Conservation (phyloP, 192 early-diverging fungal genomes). For the Spizellomyces sp. region DNA sequence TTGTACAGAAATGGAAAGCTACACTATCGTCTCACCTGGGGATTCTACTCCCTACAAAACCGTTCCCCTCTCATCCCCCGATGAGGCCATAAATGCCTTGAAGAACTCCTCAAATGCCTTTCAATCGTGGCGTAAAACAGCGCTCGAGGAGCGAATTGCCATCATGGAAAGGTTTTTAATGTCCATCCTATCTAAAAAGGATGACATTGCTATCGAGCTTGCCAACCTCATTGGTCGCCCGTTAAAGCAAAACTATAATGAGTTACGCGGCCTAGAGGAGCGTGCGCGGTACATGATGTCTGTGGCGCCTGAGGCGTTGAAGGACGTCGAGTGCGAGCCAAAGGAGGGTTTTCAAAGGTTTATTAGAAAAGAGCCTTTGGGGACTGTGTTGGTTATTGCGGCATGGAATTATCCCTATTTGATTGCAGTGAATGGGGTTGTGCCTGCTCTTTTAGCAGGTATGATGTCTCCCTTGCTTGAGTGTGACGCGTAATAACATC, state of each 20-base stretch:
- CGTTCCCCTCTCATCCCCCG: constrained; percentile 13
- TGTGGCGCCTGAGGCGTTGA: constrained; percentile 63
- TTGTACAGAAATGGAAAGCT: not conserved
- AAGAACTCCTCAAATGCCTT: constrained; percentile 47
- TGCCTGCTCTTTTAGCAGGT: constrained; percentile 78
- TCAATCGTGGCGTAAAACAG: constrained; percentile 54
- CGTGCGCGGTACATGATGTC: constrained; percentile 70
- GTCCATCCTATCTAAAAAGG: constrained; percentile 57
- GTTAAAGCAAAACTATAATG: constrained; percentile 61
- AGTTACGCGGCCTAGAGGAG: constrained; percentile 71
- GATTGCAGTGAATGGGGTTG: constrained; percentile 72
- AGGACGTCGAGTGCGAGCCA: constrained; percentile 57
- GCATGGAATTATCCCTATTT: constrained; percentile 89
- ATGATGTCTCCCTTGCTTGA: constrained; percentile 56
- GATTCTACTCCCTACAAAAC: constrained; percentile 19
- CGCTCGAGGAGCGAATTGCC: constrained; percentile 55
- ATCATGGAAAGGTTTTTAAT: constrained; percentile 55
- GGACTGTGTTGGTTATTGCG: constrained; percentile 63
- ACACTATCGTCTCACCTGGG: constrained; percentile 36
- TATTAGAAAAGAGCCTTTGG: constrained; percentile 73
- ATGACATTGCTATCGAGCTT: constrained; percentile 58
- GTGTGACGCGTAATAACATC: not conserved
- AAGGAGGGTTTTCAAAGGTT: constrained; percentile 58
- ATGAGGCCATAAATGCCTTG: constrained; percentile 37
- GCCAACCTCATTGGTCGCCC: constrained; percentile 72